Evolutionary conservation across 805 yeast species (phyloP), one percentile per base, ranked within the genome.

Genomic region (Saccharomyces mikatae): DNA sequence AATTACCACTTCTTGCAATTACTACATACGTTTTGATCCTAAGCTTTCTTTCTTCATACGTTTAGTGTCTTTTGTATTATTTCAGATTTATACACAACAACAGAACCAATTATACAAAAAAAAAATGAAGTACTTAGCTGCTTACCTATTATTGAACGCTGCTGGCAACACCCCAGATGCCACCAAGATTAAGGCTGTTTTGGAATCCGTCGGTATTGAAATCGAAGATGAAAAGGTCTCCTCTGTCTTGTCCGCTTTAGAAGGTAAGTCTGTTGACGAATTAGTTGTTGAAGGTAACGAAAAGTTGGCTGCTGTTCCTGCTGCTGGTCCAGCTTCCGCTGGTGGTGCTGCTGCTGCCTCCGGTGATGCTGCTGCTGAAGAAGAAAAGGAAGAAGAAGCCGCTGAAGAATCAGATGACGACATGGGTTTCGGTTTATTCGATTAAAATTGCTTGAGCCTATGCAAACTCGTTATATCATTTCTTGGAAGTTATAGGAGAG

Each of bases 351-450:
- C 81, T 71, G 84, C 87, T 65, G 84, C 85, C 69, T 85, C 80
- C 70, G 87, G 76, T 74, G 84, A 76, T 62, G 84, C 81, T 63
- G 87, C 80, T 64, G 89, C 78, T 62, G 89, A 75, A 59, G 86
- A 76, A 64, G 87, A 78, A 59, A 74, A 68, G 54, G 80, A 68
- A 61, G 84, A 76, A 69, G 83, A 76, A 70, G 82, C 73, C 57
- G 75, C 72, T 63, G 88, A 83, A 74, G 86, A 81, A 74, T 81
- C 84, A 62, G 89, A 83, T 73, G 89, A 83, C 69, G 94, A 86
- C 79, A 86, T 87, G 95, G 96, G 96, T 71, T 84, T 86, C 86
- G 96, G 96, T 83, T 87, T 94, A 77, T 94, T 94, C 87, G 99
- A 94, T 84, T 94, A 94, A 82, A 68, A 11, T 36, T 71, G 47